phyloP scores from a whole-genome alignment of 2,329 filamentous ascomycete genomes.

The Tolypocladium album region DNA sequence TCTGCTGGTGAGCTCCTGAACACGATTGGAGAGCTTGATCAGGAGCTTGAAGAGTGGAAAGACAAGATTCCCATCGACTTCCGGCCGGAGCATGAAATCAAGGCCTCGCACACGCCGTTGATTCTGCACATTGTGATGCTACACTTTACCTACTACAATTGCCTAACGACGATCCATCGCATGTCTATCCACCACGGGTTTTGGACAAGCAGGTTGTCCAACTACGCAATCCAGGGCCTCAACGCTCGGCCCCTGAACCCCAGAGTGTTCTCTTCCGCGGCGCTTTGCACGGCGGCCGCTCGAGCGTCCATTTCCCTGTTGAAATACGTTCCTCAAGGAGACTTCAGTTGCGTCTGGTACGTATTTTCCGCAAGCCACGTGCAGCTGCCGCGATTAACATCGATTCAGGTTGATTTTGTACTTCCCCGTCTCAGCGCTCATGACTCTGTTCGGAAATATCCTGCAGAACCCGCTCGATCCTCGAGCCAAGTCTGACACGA shows the following conservation, averaged over 20 bases:
- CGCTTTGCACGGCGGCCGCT: conserved; percentile 85
- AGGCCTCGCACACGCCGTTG: conserved; percentile 82
- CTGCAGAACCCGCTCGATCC: conserved; percentile 89
- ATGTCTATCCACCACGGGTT: conserved; percentile 98
- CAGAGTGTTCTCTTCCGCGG: conserved; percentile 85
- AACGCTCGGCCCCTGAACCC: conserved; percentile 89
- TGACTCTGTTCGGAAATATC: conserved; percentile 93
- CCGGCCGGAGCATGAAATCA: conserved; percentile 94
- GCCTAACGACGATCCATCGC: conserved; percentile 90
- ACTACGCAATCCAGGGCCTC: conserved; percentile 88
- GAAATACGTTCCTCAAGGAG: conserved; percentile 92
- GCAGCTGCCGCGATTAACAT: not conserved
- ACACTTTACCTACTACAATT: conserved; percentile 97
- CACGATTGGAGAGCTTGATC: conserved; percentile 90
- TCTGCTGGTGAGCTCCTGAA: conserved; percentile 88
- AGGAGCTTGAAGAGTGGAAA: conserved; percentile 88
- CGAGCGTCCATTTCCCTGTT: conserved; percentile 87
- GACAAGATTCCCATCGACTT: conserved; percentile 91
- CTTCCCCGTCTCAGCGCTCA: conserved; percentile 88
- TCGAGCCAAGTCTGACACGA: conserved; percentile 76
- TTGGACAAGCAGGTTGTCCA: conserved; percentile 90
- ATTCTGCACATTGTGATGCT: conserved; percentile 89
- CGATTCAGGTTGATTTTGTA: conserved; percentile 70
- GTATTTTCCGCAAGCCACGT: conserved; percentile 18
- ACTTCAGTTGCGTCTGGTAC: conserved; percentile 91